A percentile compares a stretch with the other conserved stretches of the same genome.
Evolutionary conservation across 495 filamentous ascomycete genomes (phyloP).

Genomic region (Hypoxylon perforatum): DNA sequence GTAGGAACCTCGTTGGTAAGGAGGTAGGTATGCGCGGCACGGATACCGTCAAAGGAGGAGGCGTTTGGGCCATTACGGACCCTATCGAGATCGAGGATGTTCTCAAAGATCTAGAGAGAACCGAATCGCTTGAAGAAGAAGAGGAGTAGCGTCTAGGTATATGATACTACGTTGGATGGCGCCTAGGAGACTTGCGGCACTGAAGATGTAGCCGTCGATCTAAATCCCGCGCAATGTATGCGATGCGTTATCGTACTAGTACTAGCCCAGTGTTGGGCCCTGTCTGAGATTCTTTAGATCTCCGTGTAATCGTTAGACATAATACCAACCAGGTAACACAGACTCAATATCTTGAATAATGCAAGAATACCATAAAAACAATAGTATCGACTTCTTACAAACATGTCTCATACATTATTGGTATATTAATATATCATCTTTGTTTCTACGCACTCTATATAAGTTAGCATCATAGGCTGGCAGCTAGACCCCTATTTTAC

Average conservation of each 20-base stretch:
- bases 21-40: constrained; percentile 88
- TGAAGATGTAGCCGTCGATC: too few species aligned
- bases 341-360: too few species aligned
- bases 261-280: too few species aligned
- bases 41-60: constrained; percentile 83
- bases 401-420: too few species aligned
- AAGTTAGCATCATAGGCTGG: not conserved
- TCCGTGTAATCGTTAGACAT: too few species aligned
- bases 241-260: too few species aligned
- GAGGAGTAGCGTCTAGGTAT: constrained; percentile 32
- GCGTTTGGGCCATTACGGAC: constrained; percentile 92
- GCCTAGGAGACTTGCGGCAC: not conserved
- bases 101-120: constrained; percentile 76
- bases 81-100: constrained; percentile 84
- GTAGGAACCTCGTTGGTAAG: constrained; percentile 92
- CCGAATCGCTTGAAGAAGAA: constrained; percentile 65
- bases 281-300: too few species aligned
- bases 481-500: constrained; percentile 1
- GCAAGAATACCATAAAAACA: too few species aligned
- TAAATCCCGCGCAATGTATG: too few species aligned
- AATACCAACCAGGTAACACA: too few species aligned
- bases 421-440: too few species aligned
- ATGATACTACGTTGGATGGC: constrained; percentile 1
- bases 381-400: too few species aligned
- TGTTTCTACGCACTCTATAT: not conserved